These are phyloP conservation scores for Phytophthora meadii DNA, from an alignment of 352 stramenopile species.

Conservation along the genomic window DNA sequence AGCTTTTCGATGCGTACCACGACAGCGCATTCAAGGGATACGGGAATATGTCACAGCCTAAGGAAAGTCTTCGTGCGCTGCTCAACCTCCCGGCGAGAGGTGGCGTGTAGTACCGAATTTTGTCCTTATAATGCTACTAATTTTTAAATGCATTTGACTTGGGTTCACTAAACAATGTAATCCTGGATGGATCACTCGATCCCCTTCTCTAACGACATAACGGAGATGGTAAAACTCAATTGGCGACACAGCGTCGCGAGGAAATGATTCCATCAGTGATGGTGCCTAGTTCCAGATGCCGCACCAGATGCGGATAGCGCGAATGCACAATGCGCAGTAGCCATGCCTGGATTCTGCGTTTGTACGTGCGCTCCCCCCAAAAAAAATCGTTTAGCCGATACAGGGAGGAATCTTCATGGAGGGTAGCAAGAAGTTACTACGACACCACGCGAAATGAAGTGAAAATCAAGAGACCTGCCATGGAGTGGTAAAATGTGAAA, in stretches of 20 bases:
- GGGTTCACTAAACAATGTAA: neutral
- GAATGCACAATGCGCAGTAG: neutral
- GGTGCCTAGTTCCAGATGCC: conserved; percentile 22
- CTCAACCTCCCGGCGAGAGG: conserved; percentile 40
- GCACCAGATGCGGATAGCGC: conserved; percentile 23
- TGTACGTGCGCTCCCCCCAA: conserved; percentile 9
- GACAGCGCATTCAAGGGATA: conserved; percentile 84
- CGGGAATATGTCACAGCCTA: conserved; percentile 59
- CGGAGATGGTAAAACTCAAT: conserved; percentile 32
- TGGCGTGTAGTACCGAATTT: conserved; percentile 27
- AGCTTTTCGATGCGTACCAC: conserved; percentile 78
- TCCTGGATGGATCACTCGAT: conserved; percentile 5
- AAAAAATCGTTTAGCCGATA: conserved; percentile 1
- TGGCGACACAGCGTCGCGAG: conserved; percentile 18
- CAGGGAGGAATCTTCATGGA: too few relatives aligned
- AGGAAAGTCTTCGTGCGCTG: conserved; percentile 73
- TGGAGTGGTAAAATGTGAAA: conserved; percentile 23
- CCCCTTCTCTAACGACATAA: conserved; percentile 33
- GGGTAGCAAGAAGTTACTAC: neutral
- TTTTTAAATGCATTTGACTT: conserved; percentile 18
- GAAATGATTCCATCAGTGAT: conserved; percentile 14
- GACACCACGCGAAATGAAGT: conserved; percentile 1
- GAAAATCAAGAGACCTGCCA: conserved; percentile 5
- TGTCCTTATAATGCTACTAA: conserved; percentile 31
- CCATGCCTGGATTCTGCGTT: conserved; percentile 10